Conservation (phyloP, 2,329 filamentous ascomycete species). For the Fonsecaea multimorphosa region DNA sequence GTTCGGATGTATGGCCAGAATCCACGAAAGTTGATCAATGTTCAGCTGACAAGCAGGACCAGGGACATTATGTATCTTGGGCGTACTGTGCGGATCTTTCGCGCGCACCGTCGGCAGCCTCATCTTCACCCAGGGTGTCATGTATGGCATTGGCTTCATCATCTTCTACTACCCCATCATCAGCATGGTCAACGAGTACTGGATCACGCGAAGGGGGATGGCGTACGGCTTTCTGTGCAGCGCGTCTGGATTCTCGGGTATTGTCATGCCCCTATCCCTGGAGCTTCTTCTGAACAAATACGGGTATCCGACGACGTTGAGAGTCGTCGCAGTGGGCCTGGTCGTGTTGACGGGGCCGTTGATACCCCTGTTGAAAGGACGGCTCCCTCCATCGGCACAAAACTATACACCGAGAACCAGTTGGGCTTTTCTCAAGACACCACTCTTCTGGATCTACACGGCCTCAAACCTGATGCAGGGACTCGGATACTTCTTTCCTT, state of each 20-base stretch:
- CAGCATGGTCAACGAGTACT: constrained; percentile 52
- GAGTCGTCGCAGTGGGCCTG: constrained; percentile 51
- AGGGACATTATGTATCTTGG: constrained; percentile 49
- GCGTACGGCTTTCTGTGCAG: constrained; percentile 37
- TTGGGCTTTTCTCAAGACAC: constrained; percentile 45
- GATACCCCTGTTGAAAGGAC: constrained; percentile 49
- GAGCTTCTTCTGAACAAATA: constrained; percentile 51
- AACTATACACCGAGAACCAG: constrained; percentile 44
- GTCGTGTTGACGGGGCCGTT: constrained; percentile 48
- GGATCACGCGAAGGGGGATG: constrained; percentile 47
- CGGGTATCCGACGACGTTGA: constrained; percentile 52
- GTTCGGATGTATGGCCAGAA: constrained; percentile 41
- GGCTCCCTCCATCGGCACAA: constrained; percentile 44
- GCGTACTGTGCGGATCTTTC: constrained; percentile 47
- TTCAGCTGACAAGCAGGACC: background rate
- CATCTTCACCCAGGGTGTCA: constrained; percentile 51
- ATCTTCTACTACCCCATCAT: constrained; percentile 49
- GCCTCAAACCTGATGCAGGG: constrained; percentile 50
- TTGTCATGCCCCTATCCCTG: constrained; percentile 54
- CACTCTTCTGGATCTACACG: constrained; percentile 55
- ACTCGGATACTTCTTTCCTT: constrained; percentile 48
- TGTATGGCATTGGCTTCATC: constrained; percentile 50
- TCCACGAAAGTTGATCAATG: background rate
- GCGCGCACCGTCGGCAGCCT: constrained; percentile 43
- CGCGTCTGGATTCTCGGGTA: constrained; percentile 53